These are phyloP conservation scores for Exophiala sideris DNA, from an alignment of 2,329 filamentous ascomycete species.

Conservation along the genomic window DNA sequence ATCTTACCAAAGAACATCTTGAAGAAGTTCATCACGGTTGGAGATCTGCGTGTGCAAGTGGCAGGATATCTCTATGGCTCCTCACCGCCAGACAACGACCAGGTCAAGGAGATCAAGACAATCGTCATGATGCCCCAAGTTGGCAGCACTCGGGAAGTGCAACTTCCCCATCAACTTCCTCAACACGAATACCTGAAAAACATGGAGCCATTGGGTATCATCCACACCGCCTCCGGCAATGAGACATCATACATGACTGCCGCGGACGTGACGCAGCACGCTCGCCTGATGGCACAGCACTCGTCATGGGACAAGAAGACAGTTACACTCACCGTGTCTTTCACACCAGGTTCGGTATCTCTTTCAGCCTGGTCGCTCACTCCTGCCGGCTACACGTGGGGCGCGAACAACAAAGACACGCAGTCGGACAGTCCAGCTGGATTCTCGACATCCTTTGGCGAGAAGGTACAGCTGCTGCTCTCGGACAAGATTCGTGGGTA, in stretches of 20 bases:
- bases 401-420: slow-evolving; percentile 89
- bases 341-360: slow-evolving; percentile 94
- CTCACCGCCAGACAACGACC: slow-evolving; percentile 88
- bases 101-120: slow-evolving; percentile 93
- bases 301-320: slow-evolving; percentile 81
- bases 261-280: slow-evolving; percentile 89
- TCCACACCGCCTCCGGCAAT: slow-evolving; percentile 92
- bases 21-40: slow-evolving; percentile 96
- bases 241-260: slow-evolving; percentile 96
- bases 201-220: slow-evolving; percentile 88
- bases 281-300: slow-evolving; percentile 82
- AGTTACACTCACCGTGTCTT: slow-evolving; percentile 90
- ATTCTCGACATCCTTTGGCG: slow-evolving; percentile 86
- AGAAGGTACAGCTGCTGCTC: slow-evolving; percentile 90
- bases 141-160: slow-evolving; percentile 85
- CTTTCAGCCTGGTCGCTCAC: slow-evolving; percentile 91
- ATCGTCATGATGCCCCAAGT: slow-evolving; percentile 98
- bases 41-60: slow-evolving; percentile 93
- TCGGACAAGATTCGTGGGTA: slow-evolving; percentile 92
- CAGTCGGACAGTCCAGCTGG: slow-evolving; percentile 91
- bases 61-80: slow-evolving; percentile 92
- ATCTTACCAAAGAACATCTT: slow-evolving; percentile 99
- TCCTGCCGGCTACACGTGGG: slow-evolving; percentile 92
- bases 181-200: slow-evolving; percentile 84
- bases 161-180: slow-evolving; percentile 83